phyloP scores from a whole-genome alignment of 163 green algal species.

The Scenedesmus sp. region DNA sequence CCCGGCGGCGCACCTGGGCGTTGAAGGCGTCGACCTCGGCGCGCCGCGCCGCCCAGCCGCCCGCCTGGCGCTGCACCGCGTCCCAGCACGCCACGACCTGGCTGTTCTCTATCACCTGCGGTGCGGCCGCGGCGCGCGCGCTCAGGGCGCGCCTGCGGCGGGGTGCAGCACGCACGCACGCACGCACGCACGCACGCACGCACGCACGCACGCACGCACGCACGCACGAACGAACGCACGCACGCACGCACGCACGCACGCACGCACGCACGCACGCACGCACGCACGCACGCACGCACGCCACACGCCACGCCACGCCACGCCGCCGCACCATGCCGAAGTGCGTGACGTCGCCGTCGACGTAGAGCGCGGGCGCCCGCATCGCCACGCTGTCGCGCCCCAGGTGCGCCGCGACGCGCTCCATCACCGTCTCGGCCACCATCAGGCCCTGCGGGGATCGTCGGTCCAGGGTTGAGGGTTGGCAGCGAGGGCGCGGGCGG shows the following conservation, averaged over 20 bases:
- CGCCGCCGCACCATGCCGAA: constrained; percentile 67
- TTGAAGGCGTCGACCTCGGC: constrained; percentile 32
- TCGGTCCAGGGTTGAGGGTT: too few relatives aligned
- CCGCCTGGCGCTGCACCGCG: constrained; percentile 44
- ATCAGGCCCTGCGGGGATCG: constrained; percentile 86
- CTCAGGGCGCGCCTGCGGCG: too few relatives aligned
- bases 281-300: not conserved
- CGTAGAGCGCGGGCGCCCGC: constrained; percentile 85
- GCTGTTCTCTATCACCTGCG: constrained; percentile 75
- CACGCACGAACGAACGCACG: too few relatives aligned
- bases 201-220: too few relatives aligned
- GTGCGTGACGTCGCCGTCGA: constrained; percentile 80
- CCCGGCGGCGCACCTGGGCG: constrained; percentile 6
- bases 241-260: too few relatives aligned
- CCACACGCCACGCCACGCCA: too few relatives aligned
- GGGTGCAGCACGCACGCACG: too few relatives aligned
- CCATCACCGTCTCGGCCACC: constrained; percentile 88
- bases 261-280: too few relatives aligned
- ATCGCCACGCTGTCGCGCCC: constrained; percentile 48
- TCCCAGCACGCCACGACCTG: constrained; percentile 79
- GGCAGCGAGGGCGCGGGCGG: not conserved
- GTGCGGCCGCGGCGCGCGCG: too few relatives aligned
- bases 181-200: too few relatives aligned
- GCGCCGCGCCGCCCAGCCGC: constrained; percentile 6
- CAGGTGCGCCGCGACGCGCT: constrained; percentile 69